Evolutionary conservation across 1,139 yeast genomes (phyloP).

Genomic region (Yamadazyma spencermartinsiae): DNA sequence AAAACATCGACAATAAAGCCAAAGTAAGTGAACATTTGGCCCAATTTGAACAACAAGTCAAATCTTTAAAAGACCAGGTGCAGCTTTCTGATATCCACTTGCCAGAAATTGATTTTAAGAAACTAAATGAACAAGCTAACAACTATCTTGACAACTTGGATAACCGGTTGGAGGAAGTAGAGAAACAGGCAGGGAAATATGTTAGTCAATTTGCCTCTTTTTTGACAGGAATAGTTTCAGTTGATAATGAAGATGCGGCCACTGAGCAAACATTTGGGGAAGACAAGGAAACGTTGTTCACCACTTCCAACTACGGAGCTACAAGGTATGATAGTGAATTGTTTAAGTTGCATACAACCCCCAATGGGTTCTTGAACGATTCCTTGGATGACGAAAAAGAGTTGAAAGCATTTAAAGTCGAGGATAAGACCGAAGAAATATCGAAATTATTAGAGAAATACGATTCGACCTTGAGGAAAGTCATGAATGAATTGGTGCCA

Average conservation of each 20-base stretch:
- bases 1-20: conserved; percentile 26
- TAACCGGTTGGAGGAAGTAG: conserved; percentile 65
- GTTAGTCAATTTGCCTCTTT: conserved; percentile 59
- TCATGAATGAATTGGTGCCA: conserved; percentile 72
- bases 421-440: conserved; percentile 54
- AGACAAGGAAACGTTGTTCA: conserved; percentile 25
- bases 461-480: conserved; percentile 49
- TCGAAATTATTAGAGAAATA: conserved; percentile 47
- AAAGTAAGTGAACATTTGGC: conserved; percentile 27
- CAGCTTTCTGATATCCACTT: conserved; percentile 11
- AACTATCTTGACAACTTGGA: conserved; percentile 65
- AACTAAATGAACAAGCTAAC: conserved; percentile 46
- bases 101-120: conserved; percentile 21
- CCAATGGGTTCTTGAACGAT: conserved; percentile 19
- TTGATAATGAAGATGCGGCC: conserved; percentile 19
- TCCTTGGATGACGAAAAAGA: conserved; percentile 19
- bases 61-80: conserved; percentile 16
- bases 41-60: conserved; percentile 34
- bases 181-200: conserved; percentile 60
- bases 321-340: conserved; percentile 44
- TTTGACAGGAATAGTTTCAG: conserved; percentile 51
- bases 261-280: conserved; percentile 13
- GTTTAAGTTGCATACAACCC: conserved; percentile 39
- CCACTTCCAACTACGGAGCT: conserved; percentile 35
- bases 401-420: conserved; percentile 47